A percentile compares a stretch with the other conserved stretches of the same genome.
These are phyloP conservation scores for Fusarium sp. DNA, from an alignment of 2,329 filamentous ascomycete genomes.

Conservation along the genomic window DNA sequence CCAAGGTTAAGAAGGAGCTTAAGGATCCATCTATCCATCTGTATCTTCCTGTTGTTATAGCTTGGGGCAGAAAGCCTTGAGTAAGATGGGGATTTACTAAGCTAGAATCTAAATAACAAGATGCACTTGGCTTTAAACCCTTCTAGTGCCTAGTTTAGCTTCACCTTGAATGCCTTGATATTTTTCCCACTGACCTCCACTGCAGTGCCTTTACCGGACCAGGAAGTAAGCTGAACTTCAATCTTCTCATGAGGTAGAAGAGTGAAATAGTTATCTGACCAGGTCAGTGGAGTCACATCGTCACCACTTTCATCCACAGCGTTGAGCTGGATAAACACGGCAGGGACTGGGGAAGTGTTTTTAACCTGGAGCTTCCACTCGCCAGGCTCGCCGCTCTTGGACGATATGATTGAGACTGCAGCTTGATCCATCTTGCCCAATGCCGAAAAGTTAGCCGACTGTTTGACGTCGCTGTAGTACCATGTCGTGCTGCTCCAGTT, in stretches of 20 bases:
- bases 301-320: background rate
- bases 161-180: background rate
- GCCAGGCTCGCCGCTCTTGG: background rate
- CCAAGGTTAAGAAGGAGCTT: conserved; percentile 33
- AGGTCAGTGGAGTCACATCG: background rate
- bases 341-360: background rate
- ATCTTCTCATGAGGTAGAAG: background rate
- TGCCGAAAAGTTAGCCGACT: background rate
- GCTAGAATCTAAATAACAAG: background rate
- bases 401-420: background rate
- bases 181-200: background rate
- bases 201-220: background rate
- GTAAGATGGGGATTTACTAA: accelerated
- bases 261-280: conserved; percentile 2
- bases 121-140: accelerated
- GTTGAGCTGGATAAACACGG: background rate
- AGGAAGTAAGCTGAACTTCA: background rate
- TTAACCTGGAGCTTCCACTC: background rate
- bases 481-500: background rate
- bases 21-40: conserved; percentile 26
- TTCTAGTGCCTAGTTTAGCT: background rate
- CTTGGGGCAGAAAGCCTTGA: conserved; percentile 30
- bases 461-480: background rate
- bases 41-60: conserved; percentile 28
- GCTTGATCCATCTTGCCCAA: background rate